These are phyloP conservation scores for Rhinocladiella mackenziei DNA, from an alignment of 2,329 filamentous ascomycete species.

Conservation along the genomic window DNA sequence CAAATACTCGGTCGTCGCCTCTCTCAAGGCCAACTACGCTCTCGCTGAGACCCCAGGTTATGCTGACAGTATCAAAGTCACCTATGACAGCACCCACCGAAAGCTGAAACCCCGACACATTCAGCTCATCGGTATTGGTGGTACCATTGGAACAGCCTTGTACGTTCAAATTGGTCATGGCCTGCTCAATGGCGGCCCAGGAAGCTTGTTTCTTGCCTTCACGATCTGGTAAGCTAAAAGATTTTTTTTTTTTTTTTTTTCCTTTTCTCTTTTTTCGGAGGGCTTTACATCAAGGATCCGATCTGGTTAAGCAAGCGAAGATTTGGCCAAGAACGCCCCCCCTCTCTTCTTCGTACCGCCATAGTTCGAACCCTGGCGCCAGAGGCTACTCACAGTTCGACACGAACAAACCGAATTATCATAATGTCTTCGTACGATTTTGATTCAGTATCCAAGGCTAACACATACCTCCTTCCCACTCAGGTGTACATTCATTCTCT, in stretches of 20 bases:
- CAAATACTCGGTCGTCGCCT: slow-evolving; percentile 25
- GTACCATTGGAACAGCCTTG: slow-evolving; percentile 43
- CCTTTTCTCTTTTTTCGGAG: neutral
- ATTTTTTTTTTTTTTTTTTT: slow-evolving; percentile 12
- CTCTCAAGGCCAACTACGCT: slow-evolving; percentile 28
- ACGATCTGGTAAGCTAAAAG: slow-evolving; percentile 41
- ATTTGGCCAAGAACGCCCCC: too few relatives aligned
- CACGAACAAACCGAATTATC: too few relatives aligned
- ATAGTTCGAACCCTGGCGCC: too few relatives aligned
- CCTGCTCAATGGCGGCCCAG: slow-evolving; percentile 42
- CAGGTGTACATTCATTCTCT: slow-evolving; percentile 45
- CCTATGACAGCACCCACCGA: slow-evolving; percentile 29
- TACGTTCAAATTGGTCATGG: slow-evolving; percentile 43
- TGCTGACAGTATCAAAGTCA: slow-evolving; percentile 13
- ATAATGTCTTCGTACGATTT: too few relatives aligned
- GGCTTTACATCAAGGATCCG: too few relatives aligned
- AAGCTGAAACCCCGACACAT: slow-evolving; percentile 45
- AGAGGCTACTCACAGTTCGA: too few relatives aligned
- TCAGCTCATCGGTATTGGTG: slow-evolving; percentile 47
- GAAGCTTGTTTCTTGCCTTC: slow-evolving; percentile 44
- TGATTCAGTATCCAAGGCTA: too few relatives aligned
- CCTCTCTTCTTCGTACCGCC: too few relatives aligned
- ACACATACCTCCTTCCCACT: slow-evolving; percentile 4
- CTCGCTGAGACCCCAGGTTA: slow-evolving; percentile 13
- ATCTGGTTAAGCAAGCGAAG: too few relatives aligned